These are phyloP conservation scores for Funneliformis caledonium DNA, from an alignment of 371 early-diverging fungal species.

Conservation along the genomic window DNA sequence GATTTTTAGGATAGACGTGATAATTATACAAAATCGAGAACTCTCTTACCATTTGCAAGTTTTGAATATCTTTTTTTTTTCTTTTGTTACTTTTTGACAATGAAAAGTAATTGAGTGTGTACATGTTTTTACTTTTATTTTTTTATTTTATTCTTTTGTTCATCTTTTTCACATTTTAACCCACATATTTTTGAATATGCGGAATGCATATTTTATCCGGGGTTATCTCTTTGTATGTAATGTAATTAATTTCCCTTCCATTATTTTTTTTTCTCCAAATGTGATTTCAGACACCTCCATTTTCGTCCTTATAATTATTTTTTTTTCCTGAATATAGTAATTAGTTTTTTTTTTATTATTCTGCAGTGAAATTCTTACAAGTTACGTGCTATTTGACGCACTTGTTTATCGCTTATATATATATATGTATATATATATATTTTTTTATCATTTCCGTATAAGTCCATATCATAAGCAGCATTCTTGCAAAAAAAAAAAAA, in stretches of 20 bases:
- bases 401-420: too few relatives aligned
- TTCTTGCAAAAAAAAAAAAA: background rate
- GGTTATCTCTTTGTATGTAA: conserved; percentile 12
- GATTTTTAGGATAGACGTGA: background rate
- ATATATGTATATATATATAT: too few relatives aligned
- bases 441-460: background rate
- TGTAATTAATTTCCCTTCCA: background rate
- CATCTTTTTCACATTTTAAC: background rate
- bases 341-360: background rate
- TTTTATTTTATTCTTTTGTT: too few relatives aligned
- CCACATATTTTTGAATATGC: background rate
- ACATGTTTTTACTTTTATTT: too few relatives aligned
- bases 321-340: background rate
- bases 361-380: background rate
- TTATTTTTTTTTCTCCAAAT: background rate
- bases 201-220: conserved; percentile 7
- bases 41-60: background rate
- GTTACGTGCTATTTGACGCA: background rate
- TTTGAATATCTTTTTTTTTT: background rate
- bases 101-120: background rate
- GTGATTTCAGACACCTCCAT: background rate
- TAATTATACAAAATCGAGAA: background rate
- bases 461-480: background rate
- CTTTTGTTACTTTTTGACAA: background rate
- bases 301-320: background rate